Base-by-base conservation (phyloP, 257 asterid species). In the Anisodus tanguticus region DNA sequence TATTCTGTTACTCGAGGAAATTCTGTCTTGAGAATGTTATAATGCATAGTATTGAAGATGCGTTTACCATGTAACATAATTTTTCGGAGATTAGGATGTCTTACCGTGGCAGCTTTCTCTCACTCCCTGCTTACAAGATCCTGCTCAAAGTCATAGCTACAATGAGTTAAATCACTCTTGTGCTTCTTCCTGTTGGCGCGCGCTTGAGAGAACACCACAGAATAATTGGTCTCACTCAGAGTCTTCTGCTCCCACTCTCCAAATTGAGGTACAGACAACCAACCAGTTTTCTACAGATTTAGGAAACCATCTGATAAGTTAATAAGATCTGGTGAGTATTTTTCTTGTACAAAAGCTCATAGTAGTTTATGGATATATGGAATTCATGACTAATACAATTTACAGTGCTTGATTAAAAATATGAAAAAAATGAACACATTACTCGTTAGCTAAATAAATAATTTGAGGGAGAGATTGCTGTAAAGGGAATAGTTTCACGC, bases 241-340 rank as follows among this genome's bases (percentile, higher is more conserved):
- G 86, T 84, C 86, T 87, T 85, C 7, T 88, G 86, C 72, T 92
- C 95, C 95, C 95, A 92, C 13, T 68, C 90, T 83, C 93, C 95
- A 53, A 92, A 92, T 82, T 88, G 90, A 57, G 95, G 95, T 83
- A 92, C 93, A 2, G 88, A 53, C 90, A 47, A 85, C 83, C 89
- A 83, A 53, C 35, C 55, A 26, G 35, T 84, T 82, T 71, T 85
- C 87, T 88, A 68, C 85, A 82, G 64, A 77, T 85, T 71, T 71
- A 35, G 54, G 83, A 45, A 55, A 87, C 64, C 54, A 64, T 82
- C 67, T 70, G 63, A 26, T 26, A 49, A 81, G 84, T 82, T 67
- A 82, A 37, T 76, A 26, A 77, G 49, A 53, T 15, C 64, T 53
- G 8, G 82, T 53, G 64, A 77, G 49, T 77, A 31, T 53, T 58